Evolutionary conservation across 2,329 filamentous ascomycete species (phyloP).

Genomic region (Thermoascus crustaceus): DNA sequence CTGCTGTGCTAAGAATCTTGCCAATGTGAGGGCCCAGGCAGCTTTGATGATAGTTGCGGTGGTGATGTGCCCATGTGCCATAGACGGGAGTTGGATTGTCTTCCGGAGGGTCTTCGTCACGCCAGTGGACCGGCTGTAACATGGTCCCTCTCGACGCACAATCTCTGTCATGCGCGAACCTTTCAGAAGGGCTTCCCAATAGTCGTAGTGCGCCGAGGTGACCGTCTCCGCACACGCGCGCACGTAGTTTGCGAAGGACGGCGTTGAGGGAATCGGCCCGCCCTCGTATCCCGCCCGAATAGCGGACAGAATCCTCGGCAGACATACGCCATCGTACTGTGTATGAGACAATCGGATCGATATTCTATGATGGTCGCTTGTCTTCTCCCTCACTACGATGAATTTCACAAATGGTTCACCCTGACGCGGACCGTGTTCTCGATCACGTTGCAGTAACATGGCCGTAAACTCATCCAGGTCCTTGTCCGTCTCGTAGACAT

Average conservation of each 20-base stretch:
- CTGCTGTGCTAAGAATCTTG: constrained; percentile 42
- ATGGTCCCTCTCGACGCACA: constrained; percentile 24
- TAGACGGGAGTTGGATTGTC: constrained; percentile 32
- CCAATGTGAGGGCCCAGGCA: constrained; percentile 57
- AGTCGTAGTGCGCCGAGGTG: constrained; percentile 44
- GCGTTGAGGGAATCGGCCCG: constrained; percentile 29
- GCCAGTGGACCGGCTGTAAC: constrained; percentile 29
- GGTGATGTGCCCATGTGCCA: constrained; percentile 49
- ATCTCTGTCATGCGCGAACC: constrained; percentile 45
- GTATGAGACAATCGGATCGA: constrained; percentile 58
- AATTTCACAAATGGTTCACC: constrained; percentile 56
- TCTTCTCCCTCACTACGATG: constrained; percentile 42
- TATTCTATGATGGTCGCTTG: constrained; percentile 40
- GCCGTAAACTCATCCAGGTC: constrained; percentile 46
- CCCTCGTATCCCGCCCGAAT: constrained; percentile 48
- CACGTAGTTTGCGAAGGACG: constrained; percentile 42
- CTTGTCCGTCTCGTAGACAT: constrained; percentile 46
- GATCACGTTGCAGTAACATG: constrained; percentile 49
- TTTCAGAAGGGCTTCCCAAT: constrained; percentile 54
- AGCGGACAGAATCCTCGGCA: constrained; percentile 54
- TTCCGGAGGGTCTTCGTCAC: constrained; percentile 29
- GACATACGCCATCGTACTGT: constrained; percentile 61
- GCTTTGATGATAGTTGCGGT: constrained; percentile 59
- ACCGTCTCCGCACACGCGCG: constrained; percentile 30
- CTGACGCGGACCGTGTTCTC: constrained; percentile 47